Evolutionary conservation across 176 grass and related monocot species (phyloP), one percentile per base, ranked within the genome.

Genomic region (Phoenix roebelenii): DNA sequence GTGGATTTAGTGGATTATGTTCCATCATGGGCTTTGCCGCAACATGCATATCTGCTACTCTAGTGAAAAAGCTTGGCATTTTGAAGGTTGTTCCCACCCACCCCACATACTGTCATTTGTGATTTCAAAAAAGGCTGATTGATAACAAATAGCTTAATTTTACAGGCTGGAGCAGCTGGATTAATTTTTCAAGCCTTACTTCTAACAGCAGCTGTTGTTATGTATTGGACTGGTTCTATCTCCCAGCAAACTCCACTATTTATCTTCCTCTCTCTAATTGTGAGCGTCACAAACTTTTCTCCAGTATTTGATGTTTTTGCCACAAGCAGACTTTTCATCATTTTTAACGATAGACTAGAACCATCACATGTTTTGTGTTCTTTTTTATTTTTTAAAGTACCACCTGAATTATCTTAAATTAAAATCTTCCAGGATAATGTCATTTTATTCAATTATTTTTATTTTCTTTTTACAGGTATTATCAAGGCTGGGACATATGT

Each of bases 131-230:
- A 32, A 12, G 3, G 15, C 19, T 4, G 14, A 39, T 22, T 18
- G 18, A 44, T 55, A 62, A 77, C 7, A 30, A 4, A 23, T 55
- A 28, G 16, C 66, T 74, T 23, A 73, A 18, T 61, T 30, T 57
- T 71, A 73, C 61, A 98, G 93, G 93, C 93, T 0, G 93, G 87
- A 65, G 93, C 84, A 25, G 84, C 84, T 78, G 87, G 93, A 76
- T 92, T 98, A 70, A 85, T 98, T 73, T 88, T 92, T 83, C 93
- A 98, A 71, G 87, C 93, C 52, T 85, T 71, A 68, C 70, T 98
- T 25, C 68, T 98, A 51, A 75, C 93, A 61, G 59, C 78, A 20
- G 87, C 87, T 14, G 80, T 98, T 35, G 23, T 56, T 15, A 87
- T 85, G 39, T 98, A 98, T 64, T 98, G 81, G 93, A 70, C 76